Evolutionary conservation across 371 early-diverging fungal genomes (phyloP), one percentile per base, ranked within the genome.

Genomic region (Lichtheimia ornata): DNA sequence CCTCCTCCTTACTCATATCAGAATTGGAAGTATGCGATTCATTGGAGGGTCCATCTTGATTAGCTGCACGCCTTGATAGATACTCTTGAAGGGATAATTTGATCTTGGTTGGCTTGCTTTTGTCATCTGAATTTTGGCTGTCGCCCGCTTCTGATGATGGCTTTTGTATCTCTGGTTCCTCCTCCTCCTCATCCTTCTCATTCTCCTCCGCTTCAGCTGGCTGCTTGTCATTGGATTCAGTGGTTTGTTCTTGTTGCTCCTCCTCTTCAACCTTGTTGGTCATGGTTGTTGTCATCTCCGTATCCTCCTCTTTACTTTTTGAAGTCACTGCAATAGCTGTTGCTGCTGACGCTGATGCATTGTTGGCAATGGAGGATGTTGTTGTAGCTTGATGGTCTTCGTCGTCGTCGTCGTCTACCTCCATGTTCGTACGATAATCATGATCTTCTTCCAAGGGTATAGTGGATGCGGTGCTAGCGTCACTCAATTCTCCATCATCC

Each of bases 31-130:
- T 1, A 22, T 18, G 47, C 47, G 44, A 40, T 42, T 51, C 42
- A 40, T 35, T 52, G 41, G 28, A 42, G 41, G 13, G 22, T 66
- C 62, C 56, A 35, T 35, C 35, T 59, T 65, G 55, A 54, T 63
- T 52, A 55, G 57, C 62, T 11, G 53, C 63, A 22, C 72, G 67
- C 25, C 68, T 58, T 42, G 67, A 63, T 9, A 76, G 52, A 50
- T 76, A 76, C 58, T 76, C 77, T 65, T 73, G 77, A 14, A 76
- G 47, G 4, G 71, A 69, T 0, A 76, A 50, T 41, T 76, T 76
- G 11, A 70, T 63, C 43, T 64, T 68, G 35, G 59, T 43, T 4
- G 62, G 56, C 59, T 65, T 67, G 27, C 20, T 30, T 40, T 35
- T 35, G 35, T 35, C 35, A 35, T 35, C 35, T 35, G 35, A 35